These are phyloP conservation scores for Lentinus tigrinus DNA, from an alignment of 768 basidiomycete genomes.

Conservation along the genomic window DNA sequence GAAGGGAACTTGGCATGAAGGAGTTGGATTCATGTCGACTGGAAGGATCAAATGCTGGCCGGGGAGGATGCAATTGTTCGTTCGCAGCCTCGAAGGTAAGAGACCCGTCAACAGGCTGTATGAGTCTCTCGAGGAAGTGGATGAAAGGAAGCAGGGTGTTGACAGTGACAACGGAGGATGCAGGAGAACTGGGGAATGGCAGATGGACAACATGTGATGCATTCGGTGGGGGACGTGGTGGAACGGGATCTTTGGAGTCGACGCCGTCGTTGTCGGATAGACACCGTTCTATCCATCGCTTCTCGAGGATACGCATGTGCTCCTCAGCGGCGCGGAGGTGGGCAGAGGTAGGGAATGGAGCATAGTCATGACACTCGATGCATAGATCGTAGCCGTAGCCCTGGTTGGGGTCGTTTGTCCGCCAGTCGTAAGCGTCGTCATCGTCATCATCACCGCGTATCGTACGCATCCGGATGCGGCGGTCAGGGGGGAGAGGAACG, in stretches of 20 bases:
- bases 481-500: slow-evolving; percentile 45
- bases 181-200: slow-evolving; percentile 71
- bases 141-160: slow-evolving; percentile 61
- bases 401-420: slow-evolving; percentile 42
- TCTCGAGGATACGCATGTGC: slow-evolving; percentile 64
- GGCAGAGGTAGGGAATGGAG: slow-evolving; percentile 65
- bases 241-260: slow-evolving; percentile 32
- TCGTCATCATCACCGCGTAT: slow-evolving; percentile 18
- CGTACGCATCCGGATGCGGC: slow-evolving; percentile 14
- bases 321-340: slow-evolving; percentile 77
- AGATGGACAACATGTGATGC: slow-evolving; percentile 72
- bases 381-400: slow-evolving; percentile 81
- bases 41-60: slow-evolving; percentile 1
- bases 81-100: slow-evolving; percentile 19
- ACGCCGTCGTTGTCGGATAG: slow-evolving; percentile 18
- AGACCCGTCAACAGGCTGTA: slow-evolving; percentile 41
- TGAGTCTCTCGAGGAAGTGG: slow-evolving; percentile 64
- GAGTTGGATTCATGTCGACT: slow-evolving; percentile 6
- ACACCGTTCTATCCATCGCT: slow-evolving; percentile 56
- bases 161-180: slow-evolving; percentile 52
- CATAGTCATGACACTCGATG: slow-evolving; percentile 83
- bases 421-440: slow-evolving; percentile 35
- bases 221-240: slow-evolving; percentile 66
- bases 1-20: slow-evolving; percentile 24
- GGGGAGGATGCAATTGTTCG: slow-evolving; percentile 22